A percentile compares a stretch with the other conserved stretches of the same genome.
These are phyloP conservation scores for Fistulinella staudtii DNA, from an alignment of 1,284 basidiomycete species.

Conservation along the genomic window DNA sequence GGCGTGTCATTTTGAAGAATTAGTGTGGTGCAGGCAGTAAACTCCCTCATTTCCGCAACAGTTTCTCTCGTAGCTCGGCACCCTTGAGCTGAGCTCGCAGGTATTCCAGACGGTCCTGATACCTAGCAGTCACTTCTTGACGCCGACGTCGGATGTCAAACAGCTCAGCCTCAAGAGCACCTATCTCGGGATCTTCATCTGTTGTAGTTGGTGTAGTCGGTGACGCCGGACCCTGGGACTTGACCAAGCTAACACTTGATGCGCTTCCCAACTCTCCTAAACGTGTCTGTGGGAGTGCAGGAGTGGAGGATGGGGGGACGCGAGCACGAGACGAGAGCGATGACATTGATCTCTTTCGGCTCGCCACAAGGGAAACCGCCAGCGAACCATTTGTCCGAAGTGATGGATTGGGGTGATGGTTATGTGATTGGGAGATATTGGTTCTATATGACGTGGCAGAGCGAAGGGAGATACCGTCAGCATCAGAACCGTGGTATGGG, in stretches of 20 bases:
- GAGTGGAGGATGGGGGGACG: constrained; percentile 15
- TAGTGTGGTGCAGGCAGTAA: background rate
- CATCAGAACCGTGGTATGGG: constrained; percentile 29
- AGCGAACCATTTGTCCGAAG: constrained; percentile 19
- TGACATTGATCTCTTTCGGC: constrained; percentile 49
- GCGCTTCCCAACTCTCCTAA: constrained; percentile 37
- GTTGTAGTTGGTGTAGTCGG: no score
- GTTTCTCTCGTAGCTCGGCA: constrained; percentile 69
- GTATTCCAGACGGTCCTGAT: constrained; percentile 64
- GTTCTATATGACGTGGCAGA: constrained; percentile 32
- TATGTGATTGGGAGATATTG: constrained; percentile 33
- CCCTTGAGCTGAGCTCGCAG: constrained; percentile 67
- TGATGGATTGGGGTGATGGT: constrained; percentile 29
- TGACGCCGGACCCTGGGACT: constrained; percentile 49
- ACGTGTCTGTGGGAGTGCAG: constrained; percentile 21
- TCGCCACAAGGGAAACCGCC: constrained; percentile 14
- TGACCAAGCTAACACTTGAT: constrained; percentile 44
- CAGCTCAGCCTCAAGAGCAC: constrained; percentile 41
- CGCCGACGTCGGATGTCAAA: constrained; percentile 59
- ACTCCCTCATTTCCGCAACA: constrained; percentile 47
- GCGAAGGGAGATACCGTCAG: constrained; percentile 28
- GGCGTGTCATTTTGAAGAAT: background rate
- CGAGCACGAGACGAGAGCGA: constrained; percentile 44
- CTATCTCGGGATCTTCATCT: constrained; percentile 33
- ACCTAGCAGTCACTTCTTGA: constrained; percentile 60